Evolutionary conservation across 83 land plant species (phyloP).

Genomic region (Diphasiastrum complanatum): DNA sequence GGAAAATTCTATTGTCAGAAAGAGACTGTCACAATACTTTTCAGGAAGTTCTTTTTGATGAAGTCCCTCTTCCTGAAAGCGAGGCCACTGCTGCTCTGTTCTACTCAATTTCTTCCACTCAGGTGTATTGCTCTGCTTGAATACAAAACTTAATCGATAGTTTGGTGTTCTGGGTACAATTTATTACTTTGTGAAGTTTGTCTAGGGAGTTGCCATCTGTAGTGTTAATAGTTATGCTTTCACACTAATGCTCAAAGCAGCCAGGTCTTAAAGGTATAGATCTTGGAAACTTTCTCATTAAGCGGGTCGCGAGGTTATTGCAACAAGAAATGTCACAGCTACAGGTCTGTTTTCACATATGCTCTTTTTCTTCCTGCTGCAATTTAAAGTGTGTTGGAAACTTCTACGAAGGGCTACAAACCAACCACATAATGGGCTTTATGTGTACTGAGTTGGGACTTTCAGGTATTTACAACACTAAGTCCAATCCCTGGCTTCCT

Average conservation of each 20-base stretch:
- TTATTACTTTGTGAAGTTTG: neutral
- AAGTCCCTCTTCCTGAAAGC: constrained; percentile 61
- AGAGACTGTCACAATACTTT: constrained; percentile 10
- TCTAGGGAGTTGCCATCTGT: neutral
- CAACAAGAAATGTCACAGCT: constrained; percentile 74
- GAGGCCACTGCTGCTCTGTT: constrained; percentile 80
- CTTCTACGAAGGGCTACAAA: neutral
- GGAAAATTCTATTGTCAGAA: no score
- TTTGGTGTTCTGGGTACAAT: neutral
- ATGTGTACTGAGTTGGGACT: neutral
- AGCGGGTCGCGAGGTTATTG: constrained; percentile 64
- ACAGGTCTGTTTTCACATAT: constrained; percentile 30
- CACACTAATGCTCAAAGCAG: constrained; percentile 26
- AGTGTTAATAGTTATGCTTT: neutral
- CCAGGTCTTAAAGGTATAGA: constrained; percentile 87
- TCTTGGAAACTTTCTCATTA: constrained; percentile 86
- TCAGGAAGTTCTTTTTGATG: constrained; percentile 82
- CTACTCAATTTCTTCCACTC: constrained; percentile 87
- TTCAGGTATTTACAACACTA: constrained; percentile 14
- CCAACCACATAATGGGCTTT: neutral
- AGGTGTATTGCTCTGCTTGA: constrained; percentile 36
- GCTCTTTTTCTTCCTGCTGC: neutral
- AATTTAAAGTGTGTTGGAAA: constrained; percentile 13
- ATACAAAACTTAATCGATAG: neutral
- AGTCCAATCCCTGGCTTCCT: constrained; percentile 19